Base-by-base conservation (phyloP, 2,329 filamentous ascomycete species). In the Cladosporium sp. region DNA sequence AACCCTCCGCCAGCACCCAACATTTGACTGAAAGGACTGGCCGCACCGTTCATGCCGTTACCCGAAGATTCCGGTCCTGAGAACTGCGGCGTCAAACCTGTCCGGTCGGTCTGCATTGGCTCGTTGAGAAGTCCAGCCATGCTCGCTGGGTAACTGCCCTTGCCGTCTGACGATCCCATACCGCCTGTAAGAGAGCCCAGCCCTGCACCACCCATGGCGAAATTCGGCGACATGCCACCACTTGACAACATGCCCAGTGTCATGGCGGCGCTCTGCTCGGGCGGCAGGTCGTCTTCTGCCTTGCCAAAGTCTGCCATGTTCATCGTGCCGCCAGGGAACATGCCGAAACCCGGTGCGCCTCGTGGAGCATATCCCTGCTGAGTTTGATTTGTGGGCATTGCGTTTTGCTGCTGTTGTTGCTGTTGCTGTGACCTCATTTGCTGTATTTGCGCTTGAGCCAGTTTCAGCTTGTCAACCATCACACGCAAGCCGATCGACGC, bases 401-500 rank as follows among this genome's bases (percentile, higher is more conserved):
- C 14, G 6, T 43, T n/a, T 43, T 58, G 57, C 20, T 45, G 56
- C 19, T 55, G 51, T 40, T 55, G 60, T 30, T 51, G 58, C 38
- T 60, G 54, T 30, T 60, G 58, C 54, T 62, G 60, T 30, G 61
- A 60, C 28, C 69, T n/a, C 59, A 51, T 9, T 22, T 56, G 54
- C 28, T 49, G 49, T 30, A 51, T 51, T 6, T 28, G 11, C 34
- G 64, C 60, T 20, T 72, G 72, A 9, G 82, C 78, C 58, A 75
- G 77, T 66, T 82, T 87, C 56, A 97, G 80, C 72, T 94, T 94
- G 34, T 86, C 82, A 45, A 97, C 76, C 84, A 97, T 92, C 54
- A 97, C 86, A 20, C 86, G 86, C n/a, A 97, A 78, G 22, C 93
- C 82, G 42, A 85, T 85, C 40, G 85, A 85, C 1, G 91, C 93